A percentile compares a stretch with the other conserved stretches of the same genome.
phyloP scores from a whole-genome alignment of 192 early-diverging fungal genomes.

The Podila verticillata region DNA sequence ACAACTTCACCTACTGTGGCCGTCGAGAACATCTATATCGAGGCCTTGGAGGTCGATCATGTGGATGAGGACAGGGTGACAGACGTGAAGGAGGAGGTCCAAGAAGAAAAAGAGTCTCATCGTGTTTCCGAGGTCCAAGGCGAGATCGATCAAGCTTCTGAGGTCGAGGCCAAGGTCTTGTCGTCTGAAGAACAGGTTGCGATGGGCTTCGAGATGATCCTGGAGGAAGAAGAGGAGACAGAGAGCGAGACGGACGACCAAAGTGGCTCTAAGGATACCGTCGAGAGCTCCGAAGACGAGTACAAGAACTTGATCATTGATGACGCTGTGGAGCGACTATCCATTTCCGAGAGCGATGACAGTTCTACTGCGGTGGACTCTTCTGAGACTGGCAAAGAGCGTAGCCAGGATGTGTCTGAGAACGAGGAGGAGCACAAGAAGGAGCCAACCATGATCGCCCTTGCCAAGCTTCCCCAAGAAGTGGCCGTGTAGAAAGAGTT shows the following conservation, averaged over 20 bases:
- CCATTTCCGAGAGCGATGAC: too few relatives aligned
- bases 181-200: background rate
- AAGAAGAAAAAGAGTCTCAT: background rate
- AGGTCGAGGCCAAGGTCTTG: background rate
- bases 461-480: background rate
- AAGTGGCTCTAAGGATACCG: background rate
- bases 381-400: too few relatives aligned
- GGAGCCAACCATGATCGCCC: background rate
- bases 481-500: background rate
- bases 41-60: background rate
- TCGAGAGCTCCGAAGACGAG: background rate
- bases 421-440: background rate
- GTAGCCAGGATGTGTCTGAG: too few relatives aligned
- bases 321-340: too few relatives aligned
- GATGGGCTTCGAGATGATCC: slow-evolving; percentile 18
- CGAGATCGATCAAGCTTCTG: background rate
- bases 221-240: slow-evolving; percentile 23
- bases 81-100: background rate
- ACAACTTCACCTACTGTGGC: background rate
- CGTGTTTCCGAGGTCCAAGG: background rate
- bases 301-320: background rate
- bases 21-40: background rate
- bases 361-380: too few relatives aligned
- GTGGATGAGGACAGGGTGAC: background rate
- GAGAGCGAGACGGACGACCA: background rate